Evolutionary conservation across 306 rosid species (phyloP), one percentile per base, ranked within the genome.

Genomic region (Vicia faba): DNA sequence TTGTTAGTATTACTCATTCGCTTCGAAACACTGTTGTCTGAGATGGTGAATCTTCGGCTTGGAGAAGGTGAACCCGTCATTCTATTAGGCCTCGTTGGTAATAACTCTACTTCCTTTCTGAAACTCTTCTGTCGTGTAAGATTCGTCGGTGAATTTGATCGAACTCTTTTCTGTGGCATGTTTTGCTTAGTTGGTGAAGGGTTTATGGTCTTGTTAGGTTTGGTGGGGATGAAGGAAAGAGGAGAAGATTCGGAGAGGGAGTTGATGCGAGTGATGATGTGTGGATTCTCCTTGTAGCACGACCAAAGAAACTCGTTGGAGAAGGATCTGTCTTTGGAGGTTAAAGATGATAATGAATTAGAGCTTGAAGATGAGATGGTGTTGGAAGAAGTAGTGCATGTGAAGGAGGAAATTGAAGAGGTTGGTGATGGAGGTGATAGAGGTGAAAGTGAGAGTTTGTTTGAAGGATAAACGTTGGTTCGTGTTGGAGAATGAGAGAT

Each of bases 41-140:
- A 59, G n/a, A 33, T 33, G 3, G 7, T 57, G 56, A 78, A 80
- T 61, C 86, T 78, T 5, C 89, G 70, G 74, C 85, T 83, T 3
- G 95, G 93, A 19, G 97, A 83, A 0, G 91, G 92, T 31, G 97
- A 91, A 60, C 68, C 71, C 3, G 7, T 18, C 48, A 51, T 61
- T 41, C 83, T 78, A 35, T 64, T 61, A 11, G 66, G 6, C 40
- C 28, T 15, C 29, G 18, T 0, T 60, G 29, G 29, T 61, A 0
- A 5, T 33, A 4, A 2, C n/a, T 43, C 39, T 1, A 59, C 33
- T 13, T 89, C 91, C 74, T 67, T 84, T 73, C 88, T 78, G 28
- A 90, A 83, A 66, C 92, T 88, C 95, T 88, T 93, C 68, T 93
- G 91, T 8, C 98, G 70, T 0, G 84, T 31, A 3, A 85, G 78